These are phyloP conservation scores for Globisporangium nodosum DNA, from an alignment of 352 stramenopile genomes.

Conservation along the genomic window DNA sequence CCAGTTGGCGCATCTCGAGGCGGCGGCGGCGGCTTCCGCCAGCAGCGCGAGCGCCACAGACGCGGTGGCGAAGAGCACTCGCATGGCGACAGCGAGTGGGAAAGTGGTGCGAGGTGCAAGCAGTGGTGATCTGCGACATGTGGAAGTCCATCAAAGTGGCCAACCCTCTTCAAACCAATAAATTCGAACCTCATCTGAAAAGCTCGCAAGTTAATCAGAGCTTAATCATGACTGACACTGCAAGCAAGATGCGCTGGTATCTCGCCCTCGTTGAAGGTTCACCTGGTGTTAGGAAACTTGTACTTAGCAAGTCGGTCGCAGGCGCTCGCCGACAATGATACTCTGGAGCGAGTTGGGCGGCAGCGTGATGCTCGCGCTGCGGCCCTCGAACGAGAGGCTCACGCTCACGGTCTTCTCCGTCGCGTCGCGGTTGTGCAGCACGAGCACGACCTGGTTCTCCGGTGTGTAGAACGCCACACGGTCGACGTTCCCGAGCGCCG, in stretches of 20 bases:
- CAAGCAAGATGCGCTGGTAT: too few species aligned
- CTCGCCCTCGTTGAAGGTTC: too few species aligned
- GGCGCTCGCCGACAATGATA: slow-evolving; percentile 32
- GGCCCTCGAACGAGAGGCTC: slow-evolving; percentile 29
- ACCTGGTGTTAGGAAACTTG: too few species aligned
- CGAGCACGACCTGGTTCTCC: slow-evolving; percentile 37
- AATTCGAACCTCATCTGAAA: too few species aligned
- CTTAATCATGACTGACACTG: too few species aligned
- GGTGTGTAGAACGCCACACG: slow-evolving; percentile 43
- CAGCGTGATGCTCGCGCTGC: slow-evolving; percentile 28
- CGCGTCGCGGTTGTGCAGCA: slow-evolving; percentile 45
- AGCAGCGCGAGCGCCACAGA: neutral
- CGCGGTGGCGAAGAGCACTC: neutral
- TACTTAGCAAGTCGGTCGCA: slow-evolving; percentile 10
- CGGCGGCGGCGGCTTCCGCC: neutral
- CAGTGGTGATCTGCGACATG: too few species aligned
- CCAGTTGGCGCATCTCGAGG: slow-evolving; percentile 18
- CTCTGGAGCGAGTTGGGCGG: slow-evolving; percentile 45
- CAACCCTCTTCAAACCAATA: too few species aligned
- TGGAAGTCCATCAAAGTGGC: too few species aligned
- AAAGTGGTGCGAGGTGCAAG: neutral
- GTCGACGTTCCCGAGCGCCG: slow-evolving; percentile 31
- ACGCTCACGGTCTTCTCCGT: slow-evolving; percentile 30
- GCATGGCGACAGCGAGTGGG: neutral
- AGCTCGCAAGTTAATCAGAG: too few species aligned